A percentile compares a stretch with the other conserved stretches of the same genome.
These are phyloP conservation scores for Acanthamoeba castellanii DNA, from an alignment of 208 protist genomes.

Conservation along the genomic window DNA sequence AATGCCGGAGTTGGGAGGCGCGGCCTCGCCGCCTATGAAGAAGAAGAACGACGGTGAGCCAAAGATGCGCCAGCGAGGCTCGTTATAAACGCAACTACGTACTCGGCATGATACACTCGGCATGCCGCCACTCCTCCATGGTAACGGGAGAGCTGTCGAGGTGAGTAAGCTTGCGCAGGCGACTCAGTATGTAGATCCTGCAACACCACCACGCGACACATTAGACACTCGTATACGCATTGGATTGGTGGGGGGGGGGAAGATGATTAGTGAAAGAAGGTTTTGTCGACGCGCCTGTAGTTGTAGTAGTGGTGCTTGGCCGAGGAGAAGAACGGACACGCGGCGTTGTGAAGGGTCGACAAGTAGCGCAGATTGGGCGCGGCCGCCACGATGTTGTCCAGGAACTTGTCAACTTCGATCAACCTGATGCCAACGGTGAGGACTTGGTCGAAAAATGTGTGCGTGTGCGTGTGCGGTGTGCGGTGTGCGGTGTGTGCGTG, in stretches of 20 bases:
- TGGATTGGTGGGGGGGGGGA: background rate
- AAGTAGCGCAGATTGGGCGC: constrained; percentile 60
- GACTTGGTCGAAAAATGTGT: background rate
- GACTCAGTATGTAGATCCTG: constrained; percentile 71
- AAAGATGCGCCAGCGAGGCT: background rate
- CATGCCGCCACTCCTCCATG: constrained; percentile 73
- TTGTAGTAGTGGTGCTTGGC: constrained; percentile 76
- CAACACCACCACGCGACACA: background rate
- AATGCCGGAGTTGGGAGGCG: background rate
- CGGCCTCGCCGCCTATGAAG: background rate
- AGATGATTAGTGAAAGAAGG: background rate
- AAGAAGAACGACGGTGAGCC: background rate
- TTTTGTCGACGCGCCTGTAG: background rate
- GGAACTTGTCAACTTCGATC: constrained; percentile 72
- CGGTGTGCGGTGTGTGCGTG: no score
- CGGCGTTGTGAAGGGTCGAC: constrained; percentile 61
- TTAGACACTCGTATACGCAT: no score
- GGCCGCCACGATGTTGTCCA: constrained; percentile 35
- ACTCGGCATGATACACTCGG: constrained; percentile 67
- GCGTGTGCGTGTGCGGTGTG: no score
- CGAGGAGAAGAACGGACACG: constrained; percentile 55
- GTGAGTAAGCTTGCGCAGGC: constrained; percentile 56
- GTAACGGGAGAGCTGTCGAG: constrained; percentile 67
- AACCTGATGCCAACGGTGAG: background rate
- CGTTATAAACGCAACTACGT: background rate